Evolutionary conservation across 2,329 filamentous ascomycete genomes (phyloP), one percentile per base, ranked within the genome.

Genomic region (Cryphonectria japonica): DNA sequence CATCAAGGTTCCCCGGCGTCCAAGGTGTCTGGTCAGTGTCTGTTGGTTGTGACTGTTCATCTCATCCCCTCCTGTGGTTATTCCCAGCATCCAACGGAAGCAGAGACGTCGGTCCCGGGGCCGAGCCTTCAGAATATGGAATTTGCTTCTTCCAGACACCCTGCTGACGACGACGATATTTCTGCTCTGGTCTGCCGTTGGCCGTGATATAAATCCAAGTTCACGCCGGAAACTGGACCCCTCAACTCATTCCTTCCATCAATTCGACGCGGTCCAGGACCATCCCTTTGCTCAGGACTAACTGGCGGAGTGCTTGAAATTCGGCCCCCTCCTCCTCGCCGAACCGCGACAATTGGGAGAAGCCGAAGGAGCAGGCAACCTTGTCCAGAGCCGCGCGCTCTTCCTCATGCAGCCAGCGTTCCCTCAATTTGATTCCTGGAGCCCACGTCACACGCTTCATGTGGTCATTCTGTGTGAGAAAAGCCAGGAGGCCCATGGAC

Each of bases 381-480:
- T 88, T 90, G 83, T 99, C 96, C 74, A 97, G 84, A 0, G 94
- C 94, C 3, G 91, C 92, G 34, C 96, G 87, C 84, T 99, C 95
- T 74, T 97, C 94, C 79, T 98, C 96, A 46, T 93, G 87, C 68
- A 97, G 80, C 93, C 95, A 98, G 19, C 96, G 88, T 77, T 93
- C 88, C 73, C 92, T 87, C 74, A 98, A 83, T 32, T 93, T 92
- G 46, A 93, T 91, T 14, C 96, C 96, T 0, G 89, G 89, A 11
- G 92, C 86, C 96, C 96, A 99, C 2, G 93, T 95, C 6, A 98
- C 94, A 29, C 96, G 89, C 77, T 92, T 91, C 93, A 98, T 97
- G 81, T 98, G 94, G 79, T 98, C 95, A 81, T 98, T 98, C 72
- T 91, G 87, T 46, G 95, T 98, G 37, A 93, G 91, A 71, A 97